A percentile compares a stretch with the other conserved stretches of the same genome.
phyloP scores from a whole-genome alignment of 116 monocot species.

The Iris pallida region DNA sequence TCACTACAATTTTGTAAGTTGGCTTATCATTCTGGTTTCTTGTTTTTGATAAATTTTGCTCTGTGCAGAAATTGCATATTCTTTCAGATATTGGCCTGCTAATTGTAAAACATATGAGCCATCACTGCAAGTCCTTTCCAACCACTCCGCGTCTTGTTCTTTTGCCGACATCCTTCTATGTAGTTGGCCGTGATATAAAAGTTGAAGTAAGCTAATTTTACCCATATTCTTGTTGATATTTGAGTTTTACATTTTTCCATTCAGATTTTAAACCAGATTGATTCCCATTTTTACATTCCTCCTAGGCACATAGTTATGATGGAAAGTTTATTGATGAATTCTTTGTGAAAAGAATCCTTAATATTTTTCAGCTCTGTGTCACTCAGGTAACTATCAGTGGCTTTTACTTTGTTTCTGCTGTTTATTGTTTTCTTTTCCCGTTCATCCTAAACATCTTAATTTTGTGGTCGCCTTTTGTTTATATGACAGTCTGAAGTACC shows the following conservation, averaged over 20 bases:
- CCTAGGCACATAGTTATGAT: slow-evolving; percentile 16
- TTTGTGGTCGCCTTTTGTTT: neutral
- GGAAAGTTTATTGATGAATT: slow-evolving; percentile 28
- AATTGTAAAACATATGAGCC: no score
- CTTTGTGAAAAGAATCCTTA: slow-evolving; percentile 52
- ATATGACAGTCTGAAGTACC: slow-evolving; percentile 11
- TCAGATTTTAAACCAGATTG: neutral
- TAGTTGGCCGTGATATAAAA: slow-evolving; percentile 17
- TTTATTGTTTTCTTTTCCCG: neutral
- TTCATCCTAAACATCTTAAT: neutral
- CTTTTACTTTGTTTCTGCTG: neutral
- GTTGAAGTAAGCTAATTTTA: slow-evolving; percentile 35
- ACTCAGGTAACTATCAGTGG: slow-evolving; percentile 21
- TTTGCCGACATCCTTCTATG: slow-evolving; percentile 82
- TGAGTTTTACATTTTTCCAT: slow-evolving; percentile 1
- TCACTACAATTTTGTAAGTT: neutral
- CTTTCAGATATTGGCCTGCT: no score
- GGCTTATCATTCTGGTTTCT: slow-evolving; percentile 9
- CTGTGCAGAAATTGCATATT: no score
- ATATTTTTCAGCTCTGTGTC: slow-evolving; percentile 20
- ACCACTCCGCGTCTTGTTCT: no score
- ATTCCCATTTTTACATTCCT: slow-evolving; percentile 2
- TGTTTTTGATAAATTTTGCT: no score
- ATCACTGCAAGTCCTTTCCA: no score
- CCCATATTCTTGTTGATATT: neutral